These are phyloP conservation scores for Hamamelis virginiana DNA, from an alignment of 164 flowering plant species.

Conservation along the genomic window DNA sequence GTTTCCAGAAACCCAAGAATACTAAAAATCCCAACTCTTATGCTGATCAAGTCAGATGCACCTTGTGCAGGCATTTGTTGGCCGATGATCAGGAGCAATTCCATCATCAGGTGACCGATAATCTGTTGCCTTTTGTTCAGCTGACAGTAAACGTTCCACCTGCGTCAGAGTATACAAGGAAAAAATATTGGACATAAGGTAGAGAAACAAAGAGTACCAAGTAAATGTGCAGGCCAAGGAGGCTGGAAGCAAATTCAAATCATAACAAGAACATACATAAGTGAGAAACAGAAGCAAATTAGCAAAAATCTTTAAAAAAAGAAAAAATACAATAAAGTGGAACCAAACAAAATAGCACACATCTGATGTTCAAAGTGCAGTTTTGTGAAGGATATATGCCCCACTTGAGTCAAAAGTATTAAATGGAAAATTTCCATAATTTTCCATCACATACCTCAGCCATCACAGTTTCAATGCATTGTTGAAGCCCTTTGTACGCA, in stretches of 20 bases:
- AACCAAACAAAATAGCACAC: not conserved
- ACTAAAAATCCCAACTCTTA: not conserved
- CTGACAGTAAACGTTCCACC: conserved; percentile 91
- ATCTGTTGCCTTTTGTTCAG: conserved; percentile 92
- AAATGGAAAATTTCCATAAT: conserved; percentile 1
- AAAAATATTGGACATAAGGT: not conserved
- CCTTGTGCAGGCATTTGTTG: conserved; percentile 98
- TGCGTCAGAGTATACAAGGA: conserved; percentile 24
- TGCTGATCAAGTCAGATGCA: conserved; percentile 18
- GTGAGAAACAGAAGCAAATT: not conserved
- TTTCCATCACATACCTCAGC: conserved; percentile 75
- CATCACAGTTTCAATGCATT: conserved; percentile 97
- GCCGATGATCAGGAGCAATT: conserved; percentile 92
- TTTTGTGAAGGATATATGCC: not conserved
- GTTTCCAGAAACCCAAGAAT: not conserved
- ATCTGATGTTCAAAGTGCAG: not conserved
- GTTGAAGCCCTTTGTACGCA: conserved; percentile 97
- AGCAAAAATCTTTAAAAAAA: not conserved
- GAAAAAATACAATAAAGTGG: not conserved
- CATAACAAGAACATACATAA: not conserved
- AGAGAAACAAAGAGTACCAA: not conserved
- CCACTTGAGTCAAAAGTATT: not conserved
- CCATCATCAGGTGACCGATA: conserved; percentile 95
- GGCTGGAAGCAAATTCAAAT: conserved; percentile 1
- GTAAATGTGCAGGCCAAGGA: not conserved